These are phyloP conservation scores for Cryptococcus sp. DNA, from an alignment of 1,284 basidiomycete genomes.

Conservation along the genomic window DNA sequence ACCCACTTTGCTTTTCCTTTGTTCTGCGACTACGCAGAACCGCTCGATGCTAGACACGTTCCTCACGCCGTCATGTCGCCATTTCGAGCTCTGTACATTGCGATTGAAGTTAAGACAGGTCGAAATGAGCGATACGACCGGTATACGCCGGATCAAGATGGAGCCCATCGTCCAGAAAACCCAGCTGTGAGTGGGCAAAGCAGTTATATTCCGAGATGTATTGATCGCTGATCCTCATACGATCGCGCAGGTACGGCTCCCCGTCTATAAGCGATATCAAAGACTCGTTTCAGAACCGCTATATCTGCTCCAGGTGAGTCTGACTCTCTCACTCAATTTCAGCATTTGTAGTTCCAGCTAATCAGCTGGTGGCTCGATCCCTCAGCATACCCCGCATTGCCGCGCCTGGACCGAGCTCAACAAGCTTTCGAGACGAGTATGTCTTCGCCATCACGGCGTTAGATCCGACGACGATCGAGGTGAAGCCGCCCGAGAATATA, in stretches of 20 bases:
- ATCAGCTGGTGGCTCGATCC: too few species aligned
- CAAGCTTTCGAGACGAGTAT: slow-evolving; percentile 32
- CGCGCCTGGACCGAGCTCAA: neutral
- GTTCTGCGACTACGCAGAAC: slow-evolving; percentile 1
- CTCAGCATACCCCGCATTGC: slow-evolving; percentile 20
- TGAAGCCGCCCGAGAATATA: slow-evolving; percentile 27
- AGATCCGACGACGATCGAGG: slow-evolving; percentile 20
- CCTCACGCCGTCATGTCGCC: slow-evolving; percentile 36
- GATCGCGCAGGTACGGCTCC: slow-evolving; percentile 34
- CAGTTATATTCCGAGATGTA: neutral
- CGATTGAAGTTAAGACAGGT: slow-evolving; percentile 40
- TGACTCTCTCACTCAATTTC: neutral
- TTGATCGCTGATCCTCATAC: neutral
- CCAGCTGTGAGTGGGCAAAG: slow-evolving; percentile 35
- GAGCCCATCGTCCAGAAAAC: slow-evolving; percentile 49
- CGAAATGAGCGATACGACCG: slow-evolving; percentile 32
- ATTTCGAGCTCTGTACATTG: slow-evolving; percentile 33
- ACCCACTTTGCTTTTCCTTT: neutral
- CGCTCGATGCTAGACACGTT: slow-evolving; percentile 22
- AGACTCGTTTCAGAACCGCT: slow-evolving; percentile 39
- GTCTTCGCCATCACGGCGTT: slow-evolving; percentile 48
- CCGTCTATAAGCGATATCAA: slow-evolving; percentile 35
- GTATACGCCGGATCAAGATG: slow-evolving; percentile 46
- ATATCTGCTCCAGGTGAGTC: slow-evolving; percentile 33
- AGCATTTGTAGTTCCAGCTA: neutral